Conservation (phyloP, 148 eudicot species). For the Persicaria tinctoria region DNA sequence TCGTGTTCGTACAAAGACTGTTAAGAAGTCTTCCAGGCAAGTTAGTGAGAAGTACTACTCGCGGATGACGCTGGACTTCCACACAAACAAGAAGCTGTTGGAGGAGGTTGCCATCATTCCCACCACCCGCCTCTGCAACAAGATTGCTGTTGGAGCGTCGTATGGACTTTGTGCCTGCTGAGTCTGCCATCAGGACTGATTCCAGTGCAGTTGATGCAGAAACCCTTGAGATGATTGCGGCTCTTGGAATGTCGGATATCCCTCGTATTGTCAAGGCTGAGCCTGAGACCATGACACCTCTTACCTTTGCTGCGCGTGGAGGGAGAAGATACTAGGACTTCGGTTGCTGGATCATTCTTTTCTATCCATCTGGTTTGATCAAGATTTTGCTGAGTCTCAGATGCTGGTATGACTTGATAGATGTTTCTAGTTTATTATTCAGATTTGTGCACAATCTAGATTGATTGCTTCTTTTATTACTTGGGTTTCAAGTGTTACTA, state of each 20-base stretch:
- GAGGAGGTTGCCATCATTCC: constrained; percentile 47
- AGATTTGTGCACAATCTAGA: too few relatives aligned
- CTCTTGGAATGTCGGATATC: constrained; percentile 35
- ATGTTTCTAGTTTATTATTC: background rate
- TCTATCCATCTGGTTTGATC: background rate
- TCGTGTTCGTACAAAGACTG: constrained; percentile 39
- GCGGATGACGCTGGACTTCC: constrained; percentile 39
- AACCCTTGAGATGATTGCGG: constrained; percentile 39
- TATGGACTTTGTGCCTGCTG: constrained; percentile 43
- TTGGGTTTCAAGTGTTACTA: too few relatives aligned
- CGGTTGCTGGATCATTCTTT: background rate
- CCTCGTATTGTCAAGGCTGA: constrained; percentile 30
- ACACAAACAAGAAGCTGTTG: constrained; percentile 45
- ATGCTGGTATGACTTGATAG: background rate
- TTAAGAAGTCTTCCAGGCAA: constrained; percentile 36
- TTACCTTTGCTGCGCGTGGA: constrained; percentile 13
- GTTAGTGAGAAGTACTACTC: constrained; percentile 40
- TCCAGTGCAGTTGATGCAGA: constrained; percentile 26
- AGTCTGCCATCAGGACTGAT: constrained; percentile 32
- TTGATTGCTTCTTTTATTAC: too few relatives aligned
- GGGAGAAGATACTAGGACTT: constrained; percentile 26
- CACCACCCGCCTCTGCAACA: constrained; percentile 40
- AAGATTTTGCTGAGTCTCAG: background rate
- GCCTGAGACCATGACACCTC: constrained; percentile 15
- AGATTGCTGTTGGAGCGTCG: constrained; percentile 43